A percentile compares a stretch with the other conserved stretches of the same genome.
These are phyloP conservation scores for Vaccinium vitisidaea DNA, from an alignment of 148 eudicot genomes.

Conservation along the genomic window DNA sequence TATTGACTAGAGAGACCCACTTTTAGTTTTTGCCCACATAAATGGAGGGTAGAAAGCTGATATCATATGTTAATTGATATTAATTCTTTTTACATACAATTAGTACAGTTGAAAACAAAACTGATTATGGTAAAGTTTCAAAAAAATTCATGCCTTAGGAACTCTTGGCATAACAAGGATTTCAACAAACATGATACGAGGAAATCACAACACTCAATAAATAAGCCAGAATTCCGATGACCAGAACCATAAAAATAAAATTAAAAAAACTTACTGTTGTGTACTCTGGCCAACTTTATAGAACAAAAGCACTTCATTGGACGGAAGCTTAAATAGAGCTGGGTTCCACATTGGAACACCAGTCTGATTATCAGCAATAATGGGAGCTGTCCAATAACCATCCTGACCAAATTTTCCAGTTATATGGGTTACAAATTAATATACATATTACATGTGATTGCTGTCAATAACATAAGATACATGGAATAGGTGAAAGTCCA, in stretches of 20 bases:
- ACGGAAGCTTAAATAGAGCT: conserved; percentile 65
- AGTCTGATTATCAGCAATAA: conserved; percentile 60
- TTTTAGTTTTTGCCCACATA: background rate
- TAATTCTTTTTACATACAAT: background rate
- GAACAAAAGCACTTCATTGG: conserved; percentile 73
- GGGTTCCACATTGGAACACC: conserved; percentile 97
- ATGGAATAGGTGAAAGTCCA: background rate
- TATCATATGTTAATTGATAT: background rate
- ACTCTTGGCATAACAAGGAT: background rate
- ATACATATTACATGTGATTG: background rate
- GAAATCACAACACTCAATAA: background rate
- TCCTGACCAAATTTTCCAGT: conserved; percentile 40
- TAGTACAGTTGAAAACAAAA: background rate
- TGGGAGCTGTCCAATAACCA: conserved; percentile 75
- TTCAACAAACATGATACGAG: background rate
- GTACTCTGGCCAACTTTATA: conserved; percentile 78
- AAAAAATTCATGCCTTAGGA: conserved; percentile 4
- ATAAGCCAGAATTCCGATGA: conserved; percentile 7
- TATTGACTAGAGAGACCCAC: background rate
- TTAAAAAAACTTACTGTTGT: conserved; percentile 65
- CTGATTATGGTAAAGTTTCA: background rate
- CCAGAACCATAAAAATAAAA: too few relatives aligned
- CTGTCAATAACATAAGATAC: background rate
- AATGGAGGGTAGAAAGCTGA: background rate
- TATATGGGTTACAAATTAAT: background rate